Evolutionary conservation across 805 yeast genomes (phyloP).

Genomic region (baker's yeast (Saccharomyces cerevisiae)): DNA sequence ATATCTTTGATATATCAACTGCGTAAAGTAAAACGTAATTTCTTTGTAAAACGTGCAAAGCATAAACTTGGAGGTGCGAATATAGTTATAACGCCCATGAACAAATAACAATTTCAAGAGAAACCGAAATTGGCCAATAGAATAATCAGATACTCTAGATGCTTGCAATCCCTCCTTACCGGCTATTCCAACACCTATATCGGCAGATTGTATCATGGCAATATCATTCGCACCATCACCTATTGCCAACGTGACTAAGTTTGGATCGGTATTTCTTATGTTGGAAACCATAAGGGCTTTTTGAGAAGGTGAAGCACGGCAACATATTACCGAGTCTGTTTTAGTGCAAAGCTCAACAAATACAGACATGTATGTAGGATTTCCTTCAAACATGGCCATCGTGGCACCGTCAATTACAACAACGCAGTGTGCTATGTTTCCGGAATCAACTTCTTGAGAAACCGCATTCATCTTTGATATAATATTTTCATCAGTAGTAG

Average conservation of each 20-base stretch:
- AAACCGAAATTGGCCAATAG: slow-evolving; percentile 89
- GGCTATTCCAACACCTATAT: slow-evolving; percentile 93
- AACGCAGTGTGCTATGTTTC: slow-evolving; percentile 86
- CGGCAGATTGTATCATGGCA: slow-evolving; percentile 98
- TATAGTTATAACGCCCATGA: slow-evolving; percentile 92
- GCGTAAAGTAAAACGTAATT: slow-evolving; percentile 79
- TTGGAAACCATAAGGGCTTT: slow-evolving; percentile 81
- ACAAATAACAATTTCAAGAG: slow-evolving; percentile 76
- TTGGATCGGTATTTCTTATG: slow-evolving; percentile 61
- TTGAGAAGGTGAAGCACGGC: slow-evolving; percentile 96
- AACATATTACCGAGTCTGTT: slow-evolving; percentile 85
- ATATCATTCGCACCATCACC: slow-evolving; percentile 99
- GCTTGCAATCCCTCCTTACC: slow-evolving; percentile 97
- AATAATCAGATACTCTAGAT: slow-evolving; percentile 87
- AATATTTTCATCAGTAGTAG: slow-evolving; percentile 48
- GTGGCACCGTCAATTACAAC: slow-evolving; percentile 94
- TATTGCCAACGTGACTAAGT: slow-evolving; percentile 81
- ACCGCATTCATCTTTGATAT: slow-evolving; percentile 67
- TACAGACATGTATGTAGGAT: slow-evolving; percentile 59
- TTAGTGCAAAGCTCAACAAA: slow-evolving; percentile 80
- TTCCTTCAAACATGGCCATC: slow-evolving; percentile 60
- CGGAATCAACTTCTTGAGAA: slow-evolving; percentile 60
- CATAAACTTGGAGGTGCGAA: slow-evolving; percentile 85
- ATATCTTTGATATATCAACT: slow-evolving; percentile 76
- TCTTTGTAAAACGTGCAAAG: slow-evolving; percentile 93